Base-by-base conservation (phyloP, 495 filamentous ascomycete species). In the Copromyces sp. region DNA sequence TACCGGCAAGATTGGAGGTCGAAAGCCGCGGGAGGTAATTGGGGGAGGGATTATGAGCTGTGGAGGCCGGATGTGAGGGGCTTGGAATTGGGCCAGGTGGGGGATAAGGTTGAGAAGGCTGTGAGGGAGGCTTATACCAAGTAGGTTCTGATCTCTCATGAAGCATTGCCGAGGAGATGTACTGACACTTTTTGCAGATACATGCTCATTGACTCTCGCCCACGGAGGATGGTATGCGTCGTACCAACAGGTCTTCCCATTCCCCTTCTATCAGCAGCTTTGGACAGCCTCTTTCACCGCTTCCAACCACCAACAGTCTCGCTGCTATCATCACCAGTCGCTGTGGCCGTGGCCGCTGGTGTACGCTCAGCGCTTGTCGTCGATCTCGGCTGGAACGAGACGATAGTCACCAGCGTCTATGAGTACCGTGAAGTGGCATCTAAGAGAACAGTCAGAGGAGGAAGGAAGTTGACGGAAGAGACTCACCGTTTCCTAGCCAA, bases 371-470 rank as follows among this genome's bases (percentile, higher is more conserved):
- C 89, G 3, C 80, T 98, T 35, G 88, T 98, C 4, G 86, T 98
- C 11, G 94, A 98, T 78, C 84, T 99, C 42, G 95, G 95, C 71
- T 98, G 95, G 95, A 86, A 87, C 47, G 96, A 98, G 78, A 95
- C 93, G 0, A 87, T 90, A 0, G 86, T 94, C 16, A 95, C 92
- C 0, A 89, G 88, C 3, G 84, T 98, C 29, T 98, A 93, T 77
- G 96, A 99, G 79, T 96, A 94, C 73, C 87, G 95, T 70, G 93
- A 97, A 75, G 86, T 97, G 6, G 78, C 81, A 35, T 86, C 87
- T 39, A 84, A 82, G 72, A 84, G 93, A 68, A 95, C 87, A 45
- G 86, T 92, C 16, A 86, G 95, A 74, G 94, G 90, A 16, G 93
- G 89, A 74, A 92, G 90, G 77, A 77, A 86, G 53, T 83, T 97